Evolutionary conservation across 176 grass and related monocot genomes (phyloP), one percentile per base, ranked within the genome.

Genomic region (Luzula sylvatica): DNA sequence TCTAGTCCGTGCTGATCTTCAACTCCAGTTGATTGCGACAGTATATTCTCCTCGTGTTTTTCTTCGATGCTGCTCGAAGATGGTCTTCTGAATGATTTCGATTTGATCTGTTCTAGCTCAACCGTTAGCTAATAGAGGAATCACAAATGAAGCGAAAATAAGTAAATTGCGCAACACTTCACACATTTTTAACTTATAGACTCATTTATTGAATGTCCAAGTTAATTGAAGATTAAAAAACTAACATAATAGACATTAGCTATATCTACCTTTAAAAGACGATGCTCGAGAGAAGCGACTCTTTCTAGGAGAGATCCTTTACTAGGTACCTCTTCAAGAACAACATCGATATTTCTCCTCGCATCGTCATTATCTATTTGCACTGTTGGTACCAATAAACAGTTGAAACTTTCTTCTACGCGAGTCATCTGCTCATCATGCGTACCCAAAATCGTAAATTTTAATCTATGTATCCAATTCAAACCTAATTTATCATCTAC

Each of bases 221-320:
- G 15, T 30, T 26, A 26, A 0, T 8, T 16, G 23, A 45, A 61
- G 8, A 8, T 8, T 23, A 11, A 8, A 17, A 15, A 30, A 20
- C 28, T 26, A 13, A 53, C 24, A 18, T 8, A 22, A 20, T 11
- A 17, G 52, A 61, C 11, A 24, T 52, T 18, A 35, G 13, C 20
- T 45, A 20, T 49, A 8, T 7, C 52, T 72, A 72, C 69, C 69
- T 72, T 72, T 38, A 38, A 17, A 20, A 72, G 15, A 3, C 35
- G 56, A 17, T 51, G 46, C 47, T 72, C 69, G 21, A 72, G 57
- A 39, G 57, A 63, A 30, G 56, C 21, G 19, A 64, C 15, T 54
- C 69, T 72, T 35, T 72, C 69, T 15, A 72, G 27, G 5, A 72
- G 47, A 63, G 69, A 63, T 19, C 69, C 69, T 72, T 54, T 72